phyloP scores from a whole-genome alignment of 148 eudicot species.

The Suaeda aralocaspica region DNA sequence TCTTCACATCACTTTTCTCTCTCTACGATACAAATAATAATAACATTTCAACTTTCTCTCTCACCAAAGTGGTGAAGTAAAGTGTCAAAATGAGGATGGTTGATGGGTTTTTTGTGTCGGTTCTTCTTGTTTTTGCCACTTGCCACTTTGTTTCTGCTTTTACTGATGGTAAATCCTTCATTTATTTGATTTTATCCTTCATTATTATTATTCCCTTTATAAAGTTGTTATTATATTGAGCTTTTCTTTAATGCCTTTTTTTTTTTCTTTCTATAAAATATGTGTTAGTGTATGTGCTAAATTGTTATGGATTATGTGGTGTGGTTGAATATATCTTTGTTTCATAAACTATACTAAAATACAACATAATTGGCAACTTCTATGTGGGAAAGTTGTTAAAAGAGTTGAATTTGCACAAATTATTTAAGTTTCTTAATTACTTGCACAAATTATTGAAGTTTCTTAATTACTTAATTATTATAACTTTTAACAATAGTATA shows the following conservation, averaged over 20 bases:
- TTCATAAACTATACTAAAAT: neutral
- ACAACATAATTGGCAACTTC: neutral
- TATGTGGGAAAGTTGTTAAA: neutral
- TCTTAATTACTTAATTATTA: neutral
- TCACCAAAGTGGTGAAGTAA: neutral
- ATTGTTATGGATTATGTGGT: too few species aligned
- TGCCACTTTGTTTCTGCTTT: conserved; percentile 39
- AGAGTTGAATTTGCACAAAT: too few species aligned
- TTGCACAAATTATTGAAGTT: neutral
- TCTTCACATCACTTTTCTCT: neutral
- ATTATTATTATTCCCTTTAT: neutral
- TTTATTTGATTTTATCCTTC: neutral
- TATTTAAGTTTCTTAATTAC: too few species aligned
- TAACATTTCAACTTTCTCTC: conserved; percentile 16
- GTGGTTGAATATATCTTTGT: too few species aligned
- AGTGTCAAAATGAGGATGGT: conserved; percentile 29
- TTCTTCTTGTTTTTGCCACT: conserved; percentile 38
- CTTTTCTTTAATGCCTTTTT: neutral
- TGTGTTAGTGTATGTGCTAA: too few species aligned
- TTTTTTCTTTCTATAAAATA: neutral
- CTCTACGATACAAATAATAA: neutral
- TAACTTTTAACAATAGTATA: too few species aligned
- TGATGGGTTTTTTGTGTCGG: conserved; percentile 22
- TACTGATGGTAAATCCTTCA: conserved; percentile 68
- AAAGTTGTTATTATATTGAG: neutral